Evolutionary conservation across 768 basidiomycete species (phyloP).

Genomic region (Piloderma croceum): DNA sequence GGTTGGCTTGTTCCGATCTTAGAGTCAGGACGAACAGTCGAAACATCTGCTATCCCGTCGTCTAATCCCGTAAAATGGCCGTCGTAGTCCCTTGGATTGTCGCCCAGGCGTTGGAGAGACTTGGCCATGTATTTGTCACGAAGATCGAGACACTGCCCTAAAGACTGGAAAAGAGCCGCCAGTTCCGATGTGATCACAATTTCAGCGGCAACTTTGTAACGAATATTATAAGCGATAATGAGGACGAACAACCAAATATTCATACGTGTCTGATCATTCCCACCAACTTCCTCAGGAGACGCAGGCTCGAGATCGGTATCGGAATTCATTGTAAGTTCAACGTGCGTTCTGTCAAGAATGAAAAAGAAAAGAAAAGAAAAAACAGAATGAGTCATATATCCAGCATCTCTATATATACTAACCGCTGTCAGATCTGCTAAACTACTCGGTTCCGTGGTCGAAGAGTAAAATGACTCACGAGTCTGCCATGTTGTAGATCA

Average conservation of each 20-base stretch:
- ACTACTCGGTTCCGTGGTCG: no score
- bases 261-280: no score
- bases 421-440: no score
- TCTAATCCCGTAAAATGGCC: constrained; percentile 65
- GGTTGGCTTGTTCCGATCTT: constrained; percentile 26
- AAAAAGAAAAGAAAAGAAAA: no score
- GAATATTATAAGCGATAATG: neutral
- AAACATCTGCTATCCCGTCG: constrained; percentile 56
- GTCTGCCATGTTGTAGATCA: no score
- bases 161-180: constrained; percentile 55
- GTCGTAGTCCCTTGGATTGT: constrained; percentile 92
- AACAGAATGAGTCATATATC: no score
- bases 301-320: no score
- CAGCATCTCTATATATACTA: no score
- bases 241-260: neutral
- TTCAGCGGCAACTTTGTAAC: neutral
- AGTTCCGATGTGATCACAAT: constrained; percentile 36
- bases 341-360: no score
- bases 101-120: constrained; percentile 88
- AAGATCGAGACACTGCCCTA: constrained; percentile 81
- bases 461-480: no score
- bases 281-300: no score
- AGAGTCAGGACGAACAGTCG: constrained; percentile 61
- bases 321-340: no score
- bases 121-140: constrained; percentile 92